These are phyloP conservation scores for Echium plantagineum DNA, from an alignment of 257 asterid species.

Conservation along the genomic window DNA sequence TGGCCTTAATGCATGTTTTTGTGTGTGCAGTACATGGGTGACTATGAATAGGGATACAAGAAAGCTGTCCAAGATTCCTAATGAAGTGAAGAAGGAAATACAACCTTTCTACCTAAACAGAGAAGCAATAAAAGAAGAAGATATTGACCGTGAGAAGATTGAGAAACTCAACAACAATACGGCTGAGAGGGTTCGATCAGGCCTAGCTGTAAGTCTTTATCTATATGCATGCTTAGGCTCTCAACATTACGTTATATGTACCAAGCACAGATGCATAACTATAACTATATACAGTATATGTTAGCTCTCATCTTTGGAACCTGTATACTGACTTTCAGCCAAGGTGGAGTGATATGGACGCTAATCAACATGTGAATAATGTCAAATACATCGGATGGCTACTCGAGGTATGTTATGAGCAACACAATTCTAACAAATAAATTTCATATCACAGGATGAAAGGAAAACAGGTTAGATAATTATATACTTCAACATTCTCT, in stretches of 20 bases:
- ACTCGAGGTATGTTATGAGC: conserved; percentile 41
- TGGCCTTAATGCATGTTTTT: too few relatives aligned
- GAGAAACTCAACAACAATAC: conserved; percentile 54
- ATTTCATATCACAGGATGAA: too few relatives aligned
- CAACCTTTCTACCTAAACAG: conserved; percentile 55
- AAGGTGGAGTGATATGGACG: conserved; percentile 93
- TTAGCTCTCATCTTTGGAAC: not conserved
- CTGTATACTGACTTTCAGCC: conserved; percentile 33
- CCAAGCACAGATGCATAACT: too few relatives aligned
- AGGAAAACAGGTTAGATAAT: too few relatives aligned
- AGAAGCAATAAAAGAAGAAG: conserved; percentile 31
- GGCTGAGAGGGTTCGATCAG: conserved; percentile 36
- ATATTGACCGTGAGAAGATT: conserved; percentile 40
- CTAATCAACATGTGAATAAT: conserved; percentile 78
- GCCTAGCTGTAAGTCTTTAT: too few relatives aligned
- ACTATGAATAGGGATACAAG: conserved; percentile 85
- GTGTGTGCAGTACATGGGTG: conserved; percentile 63
- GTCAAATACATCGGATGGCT: conserved; percentile 90
- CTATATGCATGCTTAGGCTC: too few relatives aligned
- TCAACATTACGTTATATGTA: too few relatives aligned
- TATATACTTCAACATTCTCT: too few relatives aligned
- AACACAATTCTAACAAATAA: too few relatives aligned
- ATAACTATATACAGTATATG: not conserved
- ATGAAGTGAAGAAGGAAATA: conserved; percentile 58
- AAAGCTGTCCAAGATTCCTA: conserved; percentile 68